Evolutionary conservation across 805 yeast species (phyloP), one percentile per base, ranked within the genome.

Genomic region (Brettanomyces custersianus): DNA sequence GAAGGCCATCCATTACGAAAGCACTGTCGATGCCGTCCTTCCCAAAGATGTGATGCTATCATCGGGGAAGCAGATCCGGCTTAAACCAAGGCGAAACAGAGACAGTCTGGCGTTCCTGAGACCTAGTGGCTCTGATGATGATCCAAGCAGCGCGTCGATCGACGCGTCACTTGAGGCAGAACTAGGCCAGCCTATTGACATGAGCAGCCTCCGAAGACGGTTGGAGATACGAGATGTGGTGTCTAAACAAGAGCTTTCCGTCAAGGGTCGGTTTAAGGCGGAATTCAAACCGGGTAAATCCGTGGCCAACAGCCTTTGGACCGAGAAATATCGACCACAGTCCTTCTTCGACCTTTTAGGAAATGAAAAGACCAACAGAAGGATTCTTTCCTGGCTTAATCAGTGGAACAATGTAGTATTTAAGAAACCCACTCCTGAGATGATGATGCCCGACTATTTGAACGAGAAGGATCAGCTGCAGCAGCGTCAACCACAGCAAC

Each of bases 271-370:
- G 31, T 19, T 25, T 21, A 35, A 29, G 15, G 37, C 31, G 20
- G 27, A 32, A 17, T 32, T 40, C 9, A 13, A 11, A n/a, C 10
- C 13, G 16, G 34, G 18, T 10, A n/a, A 22, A 22, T 10, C 16
- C 10, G 16, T 11, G 30, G 16, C n/a, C 16, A 15, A n/a, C 12
- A 22, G 12, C 7, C 45, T 68, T 21, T 59, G 70, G 76, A 73
- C 77, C 3, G 90, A 81, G 47, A 78, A 78, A 51, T 81, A 79
- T 66, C 61, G 84, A 41, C 86, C 90, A 0, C 56, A 54, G 27
- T 59, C 54, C n/a, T 80, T 78, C 57, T 46, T 79, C 22, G 86
- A 81, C 42, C 60, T 81, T 25, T 66, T 78, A 0, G 90, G 90
- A 0, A 78, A 80, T 41, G 90, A 81, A 45, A 58, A 66, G 29